Evolutionary conservation across 345 rosid genomes (phyloP), one percentile per base, ranked within the genome.

Genomic region (Populus simonii): DNA sequence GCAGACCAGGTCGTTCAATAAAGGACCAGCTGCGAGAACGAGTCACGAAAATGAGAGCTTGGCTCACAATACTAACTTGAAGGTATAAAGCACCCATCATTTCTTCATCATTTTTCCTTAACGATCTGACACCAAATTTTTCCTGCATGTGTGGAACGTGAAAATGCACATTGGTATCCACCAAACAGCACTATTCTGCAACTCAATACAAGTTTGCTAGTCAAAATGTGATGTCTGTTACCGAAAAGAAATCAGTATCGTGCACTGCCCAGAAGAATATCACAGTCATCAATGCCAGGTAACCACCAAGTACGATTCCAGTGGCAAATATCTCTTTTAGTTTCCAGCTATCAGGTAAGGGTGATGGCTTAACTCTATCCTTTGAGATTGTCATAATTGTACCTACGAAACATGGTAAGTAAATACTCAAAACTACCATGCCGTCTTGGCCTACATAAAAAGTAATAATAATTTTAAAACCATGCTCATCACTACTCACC

Each of bases 361-460:
- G 85, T 12, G 85, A 82, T 27, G 85, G 80, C 80, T 79, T 82
- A 71, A 82, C 85, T 49, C 82, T 79, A 53, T 82, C 85, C 67
- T 79, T 82, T 22, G 85, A 82, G 77, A 82, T 79, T 22, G 85
- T 82, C 85, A 82, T 82, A 72, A 82, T 82, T 39, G 85, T 82
- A 18, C 85, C 82, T 80, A 5, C 18, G 22, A 70, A 61, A 45
- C 41, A 20, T 18, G 65, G 57, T 0, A 16, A 23, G 25, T 7
- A 8, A 51, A 23, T 23, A n/a, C 31, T 33, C 27, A 6, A 12
- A 31, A 36, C 31, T 8, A 5, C 8, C 51, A 41, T 3, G 12
- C 47, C 22, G 22, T 6, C 16, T 13, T 18, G 16, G 70, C 13
- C 25, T 65, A 16, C 15, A 12, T 2, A 1, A 47, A 35, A 39